Conservation (phyloP, 805 yeast species). For the Candida khao-thaluensis region DNA sequence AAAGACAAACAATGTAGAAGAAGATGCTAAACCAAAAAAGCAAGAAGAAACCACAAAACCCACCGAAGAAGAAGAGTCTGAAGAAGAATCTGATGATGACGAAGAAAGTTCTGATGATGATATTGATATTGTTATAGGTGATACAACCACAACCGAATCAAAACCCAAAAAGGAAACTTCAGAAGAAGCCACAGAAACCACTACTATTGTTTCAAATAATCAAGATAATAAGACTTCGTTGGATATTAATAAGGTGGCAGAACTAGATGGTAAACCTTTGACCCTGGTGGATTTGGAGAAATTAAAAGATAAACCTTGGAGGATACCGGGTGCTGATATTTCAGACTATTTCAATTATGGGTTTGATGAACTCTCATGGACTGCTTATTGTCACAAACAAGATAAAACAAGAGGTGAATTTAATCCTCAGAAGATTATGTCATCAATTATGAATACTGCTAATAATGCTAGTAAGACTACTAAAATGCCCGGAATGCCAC, state of each 20-base stretch:
- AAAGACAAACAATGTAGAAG: slow-evolving; percentile 12
- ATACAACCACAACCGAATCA: slow-evolving; percentile 29
- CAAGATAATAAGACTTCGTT: slow-evolving; percentile 43
- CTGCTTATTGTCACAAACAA: slow-evolving; percentile 84
- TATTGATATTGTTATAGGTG: slow-evolving; percentile 76
- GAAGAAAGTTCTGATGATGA: slow-evolving; percentile 58
- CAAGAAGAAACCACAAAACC: slow-evolving; percentile 14
- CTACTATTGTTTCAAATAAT: slow-evolving; percentile 35
- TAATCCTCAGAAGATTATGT: slow-evolving; percentile 78
- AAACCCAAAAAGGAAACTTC: slow-evolving; percentile 17
- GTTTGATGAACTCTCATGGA: slow-evolving; percentile 95
- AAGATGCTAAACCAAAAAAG: slow-evolving; percentile 15
- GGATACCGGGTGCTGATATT: slow-evolving; percentile 93
- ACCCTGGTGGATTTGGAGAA: slow-evolving; percentile 78
- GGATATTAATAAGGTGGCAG: slow-evolving; percentile 73
- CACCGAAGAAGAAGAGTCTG: slow-evolving; percentile 35
- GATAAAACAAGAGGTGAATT: slow-evolving; percentile 77
- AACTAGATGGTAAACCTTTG: slow-evolving; percentile 75
- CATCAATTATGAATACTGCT: slow-evolving; percentile 49
- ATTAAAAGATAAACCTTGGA: slow-evolving; percentile 95
- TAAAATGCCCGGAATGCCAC: slow-evolving; percentile 19
- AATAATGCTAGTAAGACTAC: slow-evolving; percentile 10
- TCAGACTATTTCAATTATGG: slow-evolving; percentile 96
- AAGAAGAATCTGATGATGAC: slow-evolving; percentile 43
- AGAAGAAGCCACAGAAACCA: slow-evolving; percentile 27